A percentile compares a stretch with the other conserved stretches of the same genome.
These are phyloP conservation scores for Penicillium cataractarum DNA, from an alignment of 495 filamentous ascomycete genomes.

Conservation along the genomic window DNA sequence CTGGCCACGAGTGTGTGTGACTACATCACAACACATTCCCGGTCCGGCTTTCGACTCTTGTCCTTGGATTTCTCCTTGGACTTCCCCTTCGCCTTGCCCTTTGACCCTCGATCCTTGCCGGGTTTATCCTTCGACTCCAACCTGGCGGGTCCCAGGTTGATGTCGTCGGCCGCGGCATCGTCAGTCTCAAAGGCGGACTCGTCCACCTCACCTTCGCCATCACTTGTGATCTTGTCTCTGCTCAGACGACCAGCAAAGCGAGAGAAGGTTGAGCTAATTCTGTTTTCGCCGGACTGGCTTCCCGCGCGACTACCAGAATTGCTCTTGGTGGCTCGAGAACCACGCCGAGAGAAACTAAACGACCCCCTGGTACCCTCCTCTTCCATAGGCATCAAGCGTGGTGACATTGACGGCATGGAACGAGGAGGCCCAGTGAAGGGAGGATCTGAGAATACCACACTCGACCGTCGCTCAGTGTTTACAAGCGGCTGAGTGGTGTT, in stretches of 20 bases:
- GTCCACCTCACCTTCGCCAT: conserved; percentile 38
- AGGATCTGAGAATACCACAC: conserved; percentile 35
- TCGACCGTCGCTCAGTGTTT: conserved; percentile 25
- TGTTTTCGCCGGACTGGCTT: conserved; percentile 68
- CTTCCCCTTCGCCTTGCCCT: conserved; percentile 44
- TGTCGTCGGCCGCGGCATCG: conserved; percentile 26
- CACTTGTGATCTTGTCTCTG: conserved; percentile 43
- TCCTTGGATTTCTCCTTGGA: conserved; percentile 45
- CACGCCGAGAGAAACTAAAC: conserved; percentile 59
- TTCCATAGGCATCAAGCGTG: conserved; percentile 47
- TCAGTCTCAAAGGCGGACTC: conserved; percentile 37
- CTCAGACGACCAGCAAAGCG: conserved; percentile 61
- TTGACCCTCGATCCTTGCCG: conserved; percentile 30
- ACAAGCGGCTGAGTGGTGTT: conserved; percentile 7
- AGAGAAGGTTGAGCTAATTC: conserved; percentile 68
- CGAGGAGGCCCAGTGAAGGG: conserved; percentile 39
- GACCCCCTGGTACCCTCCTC: conserved; percentile 55
- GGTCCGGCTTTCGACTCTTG: conserved; percentile 60
- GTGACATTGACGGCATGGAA: conserved; percentile 53
- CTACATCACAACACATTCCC: conserved; percentile 71
- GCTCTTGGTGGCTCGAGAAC: conserved; percentile 58
- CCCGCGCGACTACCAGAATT: conserved; percentile 65
- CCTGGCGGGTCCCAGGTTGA: conserved; percentile 27
- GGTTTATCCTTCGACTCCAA: conserved; percentile 38
- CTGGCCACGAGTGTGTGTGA: not conserved